Evolutionary conservation across 805 yeast genomes (phyloP).

Genomic region (Clavispora asparagi): DNA sequence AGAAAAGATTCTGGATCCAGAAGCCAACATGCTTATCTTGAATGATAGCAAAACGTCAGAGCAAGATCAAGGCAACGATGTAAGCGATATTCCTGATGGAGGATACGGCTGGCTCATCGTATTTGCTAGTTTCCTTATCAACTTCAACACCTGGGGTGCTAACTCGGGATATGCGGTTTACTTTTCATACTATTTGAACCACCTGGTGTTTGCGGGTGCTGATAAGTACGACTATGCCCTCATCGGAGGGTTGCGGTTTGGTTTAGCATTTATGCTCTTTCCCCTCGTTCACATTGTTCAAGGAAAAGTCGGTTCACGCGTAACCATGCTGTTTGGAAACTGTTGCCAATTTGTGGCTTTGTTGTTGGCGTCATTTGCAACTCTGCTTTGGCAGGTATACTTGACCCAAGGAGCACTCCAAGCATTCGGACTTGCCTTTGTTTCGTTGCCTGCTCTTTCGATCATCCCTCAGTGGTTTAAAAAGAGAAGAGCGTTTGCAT

Average conservation of each 20-base stretch:
- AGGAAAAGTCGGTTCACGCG: constrained; percentile 44
- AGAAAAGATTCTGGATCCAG: neutral
- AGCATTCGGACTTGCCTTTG: constrained; percentile 52
- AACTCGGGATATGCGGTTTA: constrained; percentile 64
- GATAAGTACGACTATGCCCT: constrained; percentile 55
- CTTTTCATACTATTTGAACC: constrained; percentile 49
- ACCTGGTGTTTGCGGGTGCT: constrained; percentile 48
- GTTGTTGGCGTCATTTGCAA: constrained; percentile 56
- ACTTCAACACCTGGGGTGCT: constrained; percentile 70
- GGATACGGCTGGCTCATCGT: constrained; percentile 68
- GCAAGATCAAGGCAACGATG: neutral
- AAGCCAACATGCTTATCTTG: neutral
- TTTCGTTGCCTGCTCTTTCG: constrained; percentile 54
- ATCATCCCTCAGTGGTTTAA: constrained; percentile 69
- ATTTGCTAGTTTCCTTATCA: constrained; percentile 43
- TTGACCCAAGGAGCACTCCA: constrained; percentile 63
- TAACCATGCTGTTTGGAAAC: constrained; percentile 46
- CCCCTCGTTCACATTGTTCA: constrained; percentile 51
- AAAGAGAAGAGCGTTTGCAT: constrained; percentile 52
- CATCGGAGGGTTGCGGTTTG: constrained; percentile 63
- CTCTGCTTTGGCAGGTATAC: constrained; percentile 59
- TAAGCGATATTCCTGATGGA: constrained; percentile 38
- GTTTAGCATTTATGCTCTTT: constrained; percentile 51
- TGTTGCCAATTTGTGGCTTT: constrained; percentile 48
- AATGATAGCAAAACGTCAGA: neutral